phyloP scores from a whole-genome alignment of 108 stramenopile species.

The Skeletonema marinoi region DNA sequence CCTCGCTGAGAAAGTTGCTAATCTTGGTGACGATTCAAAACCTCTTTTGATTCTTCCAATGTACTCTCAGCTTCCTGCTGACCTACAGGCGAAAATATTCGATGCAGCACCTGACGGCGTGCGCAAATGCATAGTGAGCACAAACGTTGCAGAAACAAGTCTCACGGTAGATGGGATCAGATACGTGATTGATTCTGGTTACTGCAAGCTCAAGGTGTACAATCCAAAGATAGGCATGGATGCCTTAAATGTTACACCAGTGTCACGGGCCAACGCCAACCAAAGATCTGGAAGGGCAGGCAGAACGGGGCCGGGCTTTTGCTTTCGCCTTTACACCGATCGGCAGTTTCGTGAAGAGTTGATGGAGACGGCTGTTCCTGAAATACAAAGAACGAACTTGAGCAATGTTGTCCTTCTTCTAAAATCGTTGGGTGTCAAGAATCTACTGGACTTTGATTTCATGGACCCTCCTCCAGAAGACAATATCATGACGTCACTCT shows the following conservation, averaged over 20 bases:
- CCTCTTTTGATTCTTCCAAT: constrained; percentile 97
- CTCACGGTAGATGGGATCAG: constrained; percentile 98
- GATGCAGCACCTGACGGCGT: constrained; percentile 92
- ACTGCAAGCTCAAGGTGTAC: constrained; percentile 99
- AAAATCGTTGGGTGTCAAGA: constrained; percentile 94
- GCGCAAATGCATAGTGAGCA: constrained; percentile 97
- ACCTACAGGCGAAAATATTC: constrained; percentile 98
- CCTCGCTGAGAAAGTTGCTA: constrained; percentile 91
- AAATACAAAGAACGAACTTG: constrained; percentile 98
- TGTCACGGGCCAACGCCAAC: constrained; percentile 97
- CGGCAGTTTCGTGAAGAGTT: constrained; percentile 95
- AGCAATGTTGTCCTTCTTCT: constrained; percentile 98
- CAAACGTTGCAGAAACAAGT: constrained; percentile 99
- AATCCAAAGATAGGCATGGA: constrained; percentile 99
- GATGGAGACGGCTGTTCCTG: constrained; percentile 94
- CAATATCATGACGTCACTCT: constrained; percentile 95
- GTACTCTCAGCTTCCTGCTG: constrained; percentile 98
- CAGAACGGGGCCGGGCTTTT: constrained; percentile 95
- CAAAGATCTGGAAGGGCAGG: constrained; percentile 97
- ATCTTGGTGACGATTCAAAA: constrained; percentile 80
- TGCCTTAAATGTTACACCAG: constrained; percentile 95
- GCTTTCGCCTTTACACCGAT: constrained; percentile 98
- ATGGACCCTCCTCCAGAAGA: constrained; percentile 99
- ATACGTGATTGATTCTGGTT: constrained; percentile 93
- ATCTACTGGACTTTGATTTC: constrained; percentile 95